Base-by-base conservation (phyloP, 805 yeast species). In the Wickerhamiella siamensis region DNA sequence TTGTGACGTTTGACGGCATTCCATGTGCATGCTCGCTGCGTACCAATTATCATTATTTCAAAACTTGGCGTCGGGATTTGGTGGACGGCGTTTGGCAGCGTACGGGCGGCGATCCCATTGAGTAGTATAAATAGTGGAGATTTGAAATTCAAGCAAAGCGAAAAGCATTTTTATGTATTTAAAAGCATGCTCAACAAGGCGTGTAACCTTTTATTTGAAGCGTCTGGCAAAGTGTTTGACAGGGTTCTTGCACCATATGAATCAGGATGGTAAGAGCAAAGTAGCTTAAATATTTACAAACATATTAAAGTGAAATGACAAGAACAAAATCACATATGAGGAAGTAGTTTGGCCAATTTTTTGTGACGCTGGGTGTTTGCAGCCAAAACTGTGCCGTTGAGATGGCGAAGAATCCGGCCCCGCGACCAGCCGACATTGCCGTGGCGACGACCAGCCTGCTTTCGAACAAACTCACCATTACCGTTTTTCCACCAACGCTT, bases 381-480 rank as follows among this genome's bases (percentile, higher is more conserved):
- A 76, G 83, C 51, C 62, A 57, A 5, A 69, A 73, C 50, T 69
- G 79, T 24, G 75, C 79, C 49, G 72, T 60, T 79, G 67, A 52
- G 69, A 70, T 46, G 73, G 65, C 54, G 80, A 62, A 59, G 20
- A 72, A 58, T 47, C 18, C 56, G 67, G 40, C 77, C 69, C 33
- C 72, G 64, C 26, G 86, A 71, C 79, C 91, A 87, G 18, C 94
- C 87, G 1, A 86, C 83, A 55, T 87, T 87, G 39, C 96, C 95
- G 59, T 87, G 96, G 50, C 82, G 80, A 65, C 94, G 74, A 9
- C 95, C 94, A 17, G 93, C 80, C 52, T 76, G 74, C 47, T 71
- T 87, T 73, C 83, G 66, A 51, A 76, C 72, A 61, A 68, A 70
- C 17, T 67, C 78, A n/a, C 74, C 72, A 36, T 66, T 65, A 2